phyloP scores from a whole-genome alignment of 2,329 filamentous ascomycete genomes.

The Colletotrichum sp. region DNA sequence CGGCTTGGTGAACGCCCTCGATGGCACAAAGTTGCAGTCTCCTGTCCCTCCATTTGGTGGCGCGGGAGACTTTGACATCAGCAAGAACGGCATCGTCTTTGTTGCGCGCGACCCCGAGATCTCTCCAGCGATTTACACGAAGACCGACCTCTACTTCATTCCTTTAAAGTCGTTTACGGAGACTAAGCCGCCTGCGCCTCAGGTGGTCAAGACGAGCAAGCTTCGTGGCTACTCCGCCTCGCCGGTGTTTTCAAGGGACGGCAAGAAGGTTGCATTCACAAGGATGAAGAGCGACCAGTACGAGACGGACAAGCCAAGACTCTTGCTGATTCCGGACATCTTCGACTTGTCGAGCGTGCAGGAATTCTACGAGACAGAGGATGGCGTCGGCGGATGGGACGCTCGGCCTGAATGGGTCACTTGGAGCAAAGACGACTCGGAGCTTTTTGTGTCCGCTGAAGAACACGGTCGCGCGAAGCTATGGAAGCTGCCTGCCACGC shows the following conservation, averaged over 20 bases:
- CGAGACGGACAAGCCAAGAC: slow-evolving; percentile 77
- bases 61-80: slow-evolving; percentile 79
- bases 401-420: slow-evolving; percentile 58
- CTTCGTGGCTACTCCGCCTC: slow-evolving; percentile 68
- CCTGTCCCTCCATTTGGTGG: slow-evolving; percentile 83
- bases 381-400: slow-evolving; percentile 70
- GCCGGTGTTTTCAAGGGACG: slow-evolving; percentile 78
- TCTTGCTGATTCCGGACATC: slow-evolving; percentile 69
- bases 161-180: slow-evolving; percentile 67
- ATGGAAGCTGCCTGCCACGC: slow-evolving; percentile 65
- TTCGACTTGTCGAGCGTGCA: slow-evolving; percentile 60
- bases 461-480: slow-evolving; percentile 67
- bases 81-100: slow-evolving; percentile 69
- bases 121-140: slow-evolving; percentile 77
- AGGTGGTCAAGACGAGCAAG: slow-evolving; percentile 59
- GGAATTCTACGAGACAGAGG: slow-evolving; percentile 65
- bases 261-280: slow-evolving; percentile 74
- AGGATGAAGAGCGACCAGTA: slow-evolving; percentile 80
- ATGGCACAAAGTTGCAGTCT: slow-evolving; percentile 62
- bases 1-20: slow-evolving; percentile 68
- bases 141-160: slow-evolving; percentile 80
- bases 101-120: slow-evolving; percentile 76
- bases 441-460: slow-evolving; percentile 77
- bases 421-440: slow-evolving; percentile 64
- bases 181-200: slow-evolving; percentile 51